Percentiles rank a stretch among this genome's conserved stretches.
Evolutionary conservation across 805 yeast genomes (phyloP).

Genomic region (Candida khao-thaluensis): DNA sequence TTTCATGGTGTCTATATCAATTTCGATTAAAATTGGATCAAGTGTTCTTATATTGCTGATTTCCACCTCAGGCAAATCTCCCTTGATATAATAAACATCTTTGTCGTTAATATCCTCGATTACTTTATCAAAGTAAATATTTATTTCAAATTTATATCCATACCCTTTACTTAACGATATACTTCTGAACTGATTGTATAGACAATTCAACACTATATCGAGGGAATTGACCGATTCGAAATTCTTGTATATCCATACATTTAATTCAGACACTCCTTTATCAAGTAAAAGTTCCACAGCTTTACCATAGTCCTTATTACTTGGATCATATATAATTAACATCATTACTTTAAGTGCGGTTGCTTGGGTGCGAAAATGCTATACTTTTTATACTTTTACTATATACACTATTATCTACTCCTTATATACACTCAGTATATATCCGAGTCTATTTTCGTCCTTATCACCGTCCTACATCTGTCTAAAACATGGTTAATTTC

Average conservation of each 20-base stretch:
- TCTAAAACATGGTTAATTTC: not conserved
- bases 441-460: constrained; percentile 5
- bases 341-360: constrained; percentile 6
- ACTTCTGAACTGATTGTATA: constrained; percentile 29
- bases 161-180: constrained; percentile 19
- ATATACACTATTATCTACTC: constrained; percentile 3
- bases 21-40: not conserved
- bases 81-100: not conserved
- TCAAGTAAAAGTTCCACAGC: constrained; percentile 8
- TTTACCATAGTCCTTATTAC: constrained; percentile 10
- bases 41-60: not conserved
- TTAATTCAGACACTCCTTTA: constrained; percentile 13
- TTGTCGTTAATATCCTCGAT: not conserved
- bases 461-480: not conserved
- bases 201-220: constrained; percentile 25
- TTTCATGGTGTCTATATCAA: not conserved
- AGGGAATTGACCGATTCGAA: constrained; percentile 25
- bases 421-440: too few species aligned
- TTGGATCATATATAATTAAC: constrained; percentile 11
- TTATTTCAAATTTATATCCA: constrained; percentile 28
- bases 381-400: not conserved
- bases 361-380: not conserved
- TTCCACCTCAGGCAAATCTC: not conserved
- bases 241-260: constrained; percentile 23
- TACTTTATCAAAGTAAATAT: constrained; percentile 27